Base-by-base conservation (phyloP, 2,329 filamentous ascomycete species). In the Botrytis medusae region DNA sequence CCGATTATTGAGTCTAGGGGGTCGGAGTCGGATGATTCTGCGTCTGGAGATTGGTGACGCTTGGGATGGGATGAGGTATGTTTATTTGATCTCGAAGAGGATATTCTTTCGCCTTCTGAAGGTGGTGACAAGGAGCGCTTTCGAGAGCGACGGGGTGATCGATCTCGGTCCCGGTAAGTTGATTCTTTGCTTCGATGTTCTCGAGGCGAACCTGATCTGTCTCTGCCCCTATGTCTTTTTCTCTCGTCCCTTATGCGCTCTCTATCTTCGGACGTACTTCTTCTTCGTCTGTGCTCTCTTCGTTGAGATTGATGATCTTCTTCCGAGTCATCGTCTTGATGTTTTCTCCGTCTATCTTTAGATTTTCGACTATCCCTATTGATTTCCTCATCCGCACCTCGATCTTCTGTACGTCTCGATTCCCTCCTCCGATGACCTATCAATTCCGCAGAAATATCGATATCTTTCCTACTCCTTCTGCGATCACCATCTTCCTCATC, bases 1-100 rank as follows among this genome's bases (percentile, higher is more conserved):
- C 94, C 95, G 48, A 97, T 90, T 32, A 95, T 84, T 5, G 91
- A 89, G 73, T 94, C 91, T 5, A 94, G 83, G 1, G 93, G 91
- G 80, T 97, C 93, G 0, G 92, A 94, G 57, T 86, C 85, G n/a
- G 83, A 82, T 8, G 81, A 78, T 51, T 76, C 71, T n/a, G 69
- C 34, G 59, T 77, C 65, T 57, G 29, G 73, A 72, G 22, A 37
- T 16, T 48, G 12, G 16, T 61, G 67, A 70, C 8, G 42, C 37
- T 57, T 75, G 16, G 32, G 16, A 60, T 48, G 71, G 69, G 6
- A 65, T 7, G 75, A 76, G 54, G 70, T 74, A 57, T 59, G 44
- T 54, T 48, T 75, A 16, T 71, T n/a, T 48, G 60, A 42, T 29
- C 44, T 46, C 25, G 40, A 16, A 1, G 61, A 25, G 8, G 61